A percentile compares a stretch with the other conserved stretches of the same genome.
phyloP scores from a whole-genome alignment of 257 asterid genomes.

The Petunia axillaris region DNA sequence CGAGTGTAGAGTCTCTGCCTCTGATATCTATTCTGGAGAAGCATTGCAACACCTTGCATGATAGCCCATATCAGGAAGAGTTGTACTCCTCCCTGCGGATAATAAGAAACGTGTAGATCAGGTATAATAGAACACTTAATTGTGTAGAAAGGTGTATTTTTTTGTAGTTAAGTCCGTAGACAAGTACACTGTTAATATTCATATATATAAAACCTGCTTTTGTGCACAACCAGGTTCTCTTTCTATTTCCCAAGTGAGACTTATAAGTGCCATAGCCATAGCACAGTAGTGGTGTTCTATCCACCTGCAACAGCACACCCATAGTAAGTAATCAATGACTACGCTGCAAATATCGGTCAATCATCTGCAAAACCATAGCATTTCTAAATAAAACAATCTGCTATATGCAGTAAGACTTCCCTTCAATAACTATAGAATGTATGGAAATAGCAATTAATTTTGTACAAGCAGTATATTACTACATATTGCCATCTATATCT shows the following conservation, averaged over 20 bases:
- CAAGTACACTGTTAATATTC: too few species aligned
- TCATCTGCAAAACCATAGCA: too few species aligned
- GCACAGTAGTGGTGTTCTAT: constrained; percentile 90
- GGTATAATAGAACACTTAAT: too few species aligned
- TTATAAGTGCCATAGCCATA: constrained; percentile 95
- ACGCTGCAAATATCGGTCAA: too few species aligned
- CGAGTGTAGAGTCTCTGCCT: constrained; percentile 90
- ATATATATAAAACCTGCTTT: constrained; percentile 59
- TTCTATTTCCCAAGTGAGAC: constrained; percentile 98
- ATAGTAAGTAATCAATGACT: neutral
- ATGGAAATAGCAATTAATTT: too few species aligned
- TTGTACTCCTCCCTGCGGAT: constrained; percentile 71
- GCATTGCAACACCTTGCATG: constrained; percentile 91
- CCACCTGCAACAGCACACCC: constrained; percentile 71
- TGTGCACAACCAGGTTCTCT: constrained; percentile 84
- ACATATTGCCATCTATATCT: too few species aligned
- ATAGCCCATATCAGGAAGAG: constrained; percentile 84
- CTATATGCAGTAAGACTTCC: too few species aligned
- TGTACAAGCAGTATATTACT: too few species aligned
- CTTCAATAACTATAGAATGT: too few species aligned
- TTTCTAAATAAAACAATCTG: too few species aligned
- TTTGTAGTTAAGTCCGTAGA: too few species aligned
- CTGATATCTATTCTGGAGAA: constrained; percentile 88
- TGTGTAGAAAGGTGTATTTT: too few species aligned
- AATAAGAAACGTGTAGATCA: neutral